These are phyloP conservation scores for Clitopilus hobsonii DNA, from an alignment of 768 basidiomycete species.

Conservation along the genomic window DNA sequence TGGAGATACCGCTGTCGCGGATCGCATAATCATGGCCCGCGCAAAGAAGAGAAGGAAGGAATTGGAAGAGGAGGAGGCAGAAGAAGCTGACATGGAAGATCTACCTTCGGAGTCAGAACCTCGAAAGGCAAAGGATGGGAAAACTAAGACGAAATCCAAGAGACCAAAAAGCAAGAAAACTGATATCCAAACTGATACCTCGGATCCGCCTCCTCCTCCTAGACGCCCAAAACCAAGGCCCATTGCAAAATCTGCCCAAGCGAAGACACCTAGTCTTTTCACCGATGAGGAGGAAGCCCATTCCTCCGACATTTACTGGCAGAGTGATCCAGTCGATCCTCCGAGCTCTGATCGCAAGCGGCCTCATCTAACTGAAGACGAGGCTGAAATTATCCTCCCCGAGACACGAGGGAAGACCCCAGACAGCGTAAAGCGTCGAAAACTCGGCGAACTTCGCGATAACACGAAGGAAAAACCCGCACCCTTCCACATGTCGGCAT, in stretches of 20 bases:
- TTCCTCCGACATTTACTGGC: neutral
- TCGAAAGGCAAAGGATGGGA: conserved; percentile 10
- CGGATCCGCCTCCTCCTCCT: conserved; percentile 6
- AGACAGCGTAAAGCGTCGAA: neutral
- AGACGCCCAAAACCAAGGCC: conserved; percentile 21
- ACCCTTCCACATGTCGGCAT: neutral
- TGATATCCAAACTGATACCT: neutral
- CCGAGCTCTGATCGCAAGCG: neutral
- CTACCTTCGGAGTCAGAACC: conserved; percentile 4
- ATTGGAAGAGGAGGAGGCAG: conserved; percentile 29
- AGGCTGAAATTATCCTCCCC: neutral
- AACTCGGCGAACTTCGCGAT: neutral
- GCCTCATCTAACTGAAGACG: neutral
- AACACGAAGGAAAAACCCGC: neutral
- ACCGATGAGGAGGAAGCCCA: conserved; percentile 4
- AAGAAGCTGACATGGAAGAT: conserved; percentile 2
- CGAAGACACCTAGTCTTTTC: conserved; percentile 10
- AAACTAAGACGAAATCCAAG: conserved; percentile 7
- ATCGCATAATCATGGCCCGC: conserved; percentile 49
- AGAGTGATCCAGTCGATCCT: neutral
- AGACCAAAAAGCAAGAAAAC: conserved; percentile 9
- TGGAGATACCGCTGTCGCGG: conserved; percentile 34
- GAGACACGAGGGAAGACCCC: neutral
- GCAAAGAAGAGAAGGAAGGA: conserved; percentile 49
- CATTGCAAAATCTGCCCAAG: conserved; percentile 12